Conservation (phyloP, 176 grass and related monocot species). For the Juncus effusus region DNA sequence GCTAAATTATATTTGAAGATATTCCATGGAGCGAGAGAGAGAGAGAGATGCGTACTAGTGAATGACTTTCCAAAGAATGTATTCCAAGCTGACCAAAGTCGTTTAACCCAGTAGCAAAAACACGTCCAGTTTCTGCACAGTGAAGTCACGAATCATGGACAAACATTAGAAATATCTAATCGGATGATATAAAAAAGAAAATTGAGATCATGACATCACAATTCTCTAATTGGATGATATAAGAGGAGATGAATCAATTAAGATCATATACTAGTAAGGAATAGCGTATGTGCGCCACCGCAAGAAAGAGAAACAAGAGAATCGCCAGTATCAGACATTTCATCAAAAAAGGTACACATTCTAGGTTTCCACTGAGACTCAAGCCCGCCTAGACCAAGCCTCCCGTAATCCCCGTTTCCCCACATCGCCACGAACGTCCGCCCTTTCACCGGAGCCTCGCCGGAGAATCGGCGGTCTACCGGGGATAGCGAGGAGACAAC, state of each 20-base stretch:
- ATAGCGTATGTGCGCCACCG: conserved; percentile 88
- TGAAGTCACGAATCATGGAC: background rate
- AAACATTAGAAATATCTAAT: background rate
- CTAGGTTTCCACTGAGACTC: conserved; percentile 78
- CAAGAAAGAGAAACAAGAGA: conserved; percentile 59
- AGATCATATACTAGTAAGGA: conserved; percentile 50
- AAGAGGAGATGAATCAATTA: too few relatives aligned
- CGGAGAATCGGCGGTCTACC: conserved; percentile 18
- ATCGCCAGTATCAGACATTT: conserved; percentile 30
- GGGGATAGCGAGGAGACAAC: conserved; percentile 9
- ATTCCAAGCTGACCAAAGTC: conserved; percentile 85
- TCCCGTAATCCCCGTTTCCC: conserved; percentile 90
- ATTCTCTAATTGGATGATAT: background rate
- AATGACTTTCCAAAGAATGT: conserved; percentile 44
- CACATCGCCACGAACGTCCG: conserved; percentile 68
- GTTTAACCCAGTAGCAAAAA: conserved; percentile 80
- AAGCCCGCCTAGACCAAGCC: conserved; percentile 66
- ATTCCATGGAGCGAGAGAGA: background rate
- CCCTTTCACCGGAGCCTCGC: conserved; percentile 16
- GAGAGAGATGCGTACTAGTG: conserved; percentile 41
- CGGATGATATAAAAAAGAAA: too few relatives aligned
- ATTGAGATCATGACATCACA: background rate
- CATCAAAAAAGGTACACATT: conserved; percentile 61
- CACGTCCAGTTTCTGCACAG: conserved; percentile 54
- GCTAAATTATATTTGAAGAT: background rate